phyloP scores from a whole-genome alignment of 768 basidiomycete species.

The Phylloporus rhodoxanthus region DNA sequence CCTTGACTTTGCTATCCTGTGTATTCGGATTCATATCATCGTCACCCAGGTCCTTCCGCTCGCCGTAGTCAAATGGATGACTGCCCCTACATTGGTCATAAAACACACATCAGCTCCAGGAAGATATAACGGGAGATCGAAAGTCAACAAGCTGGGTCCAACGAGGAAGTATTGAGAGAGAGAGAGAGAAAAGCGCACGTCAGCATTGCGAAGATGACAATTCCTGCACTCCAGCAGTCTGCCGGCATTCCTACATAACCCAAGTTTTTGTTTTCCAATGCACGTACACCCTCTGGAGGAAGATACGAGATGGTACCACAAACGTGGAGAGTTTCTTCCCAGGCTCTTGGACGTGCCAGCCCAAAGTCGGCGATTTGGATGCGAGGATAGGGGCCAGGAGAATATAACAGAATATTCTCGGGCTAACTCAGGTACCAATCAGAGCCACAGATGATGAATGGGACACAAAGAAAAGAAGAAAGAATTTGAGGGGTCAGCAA shows the following conservation, averaged over 20 bases:
- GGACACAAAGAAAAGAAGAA: background rate
- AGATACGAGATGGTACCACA: constrained; percentile 86
- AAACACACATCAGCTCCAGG: constrained; percentile 7
- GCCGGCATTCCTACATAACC: constrained; percentile 80
- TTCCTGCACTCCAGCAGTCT: constrained; percentile 85
- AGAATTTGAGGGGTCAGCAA: background rate
- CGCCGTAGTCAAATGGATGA: constrained; percentile 72
- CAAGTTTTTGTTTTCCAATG: constrained; percentile 66
- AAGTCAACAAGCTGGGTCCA: background rate
- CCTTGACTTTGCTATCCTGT: constrained; percentile 27
- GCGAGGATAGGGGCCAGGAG: constrained; percentile 80
- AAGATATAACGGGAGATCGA: background rate
- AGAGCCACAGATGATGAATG: background rate
- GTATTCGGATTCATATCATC: constrained; percentile 3
- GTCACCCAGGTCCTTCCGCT: constrained; percentile 13
- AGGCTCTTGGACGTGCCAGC: constrained; percentile 69
- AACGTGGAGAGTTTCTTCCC: constrained; percentile 79
- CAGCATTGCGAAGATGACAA: constrained; percentile 79
- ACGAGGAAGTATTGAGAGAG: background rate
- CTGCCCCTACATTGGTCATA: constrained; percentile 46
- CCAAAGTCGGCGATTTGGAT: constrained; percentile 86
- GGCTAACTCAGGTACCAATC: constrained; percentile 40
- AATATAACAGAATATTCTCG: constrained; percentile 74
- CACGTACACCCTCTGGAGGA: constrained; percentile 79
- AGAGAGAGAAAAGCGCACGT: constrained; percentile 50